These are phyloP conservation scores for Aureobasidium sp. DNA, from an alignment of 2,329 filamentous ascomycete species.

Conservation along the genomic window DNA sequence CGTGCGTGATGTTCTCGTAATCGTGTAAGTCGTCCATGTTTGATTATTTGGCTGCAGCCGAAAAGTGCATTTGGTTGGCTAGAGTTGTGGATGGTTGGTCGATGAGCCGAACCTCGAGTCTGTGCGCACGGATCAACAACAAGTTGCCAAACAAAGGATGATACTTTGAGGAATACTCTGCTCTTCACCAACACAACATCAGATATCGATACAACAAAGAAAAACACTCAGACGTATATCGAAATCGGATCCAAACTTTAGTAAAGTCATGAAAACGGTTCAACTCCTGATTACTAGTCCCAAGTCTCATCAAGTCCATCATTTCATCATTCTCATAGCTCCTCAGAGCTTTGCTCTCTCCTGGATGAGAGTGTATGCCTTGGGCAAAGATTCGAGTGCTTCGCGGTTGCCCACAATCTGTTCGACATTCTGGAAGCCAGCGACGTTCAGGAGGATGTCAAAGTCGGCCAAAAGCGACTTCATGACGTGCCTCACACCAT, in stretches of 20 bases:
- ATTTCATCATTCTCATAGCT: not conserved
- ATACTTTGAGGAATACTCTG: not conserved
- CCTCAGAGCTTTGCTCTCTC: conserved; percentile 7
- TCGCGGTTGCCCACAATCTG: conserved; percentile 34
- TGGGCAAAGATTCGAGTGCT: conserved; percentile 5
- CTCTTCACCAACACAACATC: not conserved
- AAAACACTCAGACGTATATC: not conserved
- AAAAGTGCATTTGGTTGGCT: not conserved
- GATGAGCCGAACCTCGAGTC: not conserved
- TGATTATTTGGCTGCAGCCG: not conserved
- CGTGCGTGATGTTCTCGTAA: conserved; percentile 18
- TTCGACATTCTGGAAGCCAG: conserved; percentile 44
- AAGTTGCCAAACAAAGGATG: not conserved
- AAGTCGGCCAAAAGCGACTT: conserved; percentile 53
- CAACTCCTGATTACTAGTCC: not conserved
- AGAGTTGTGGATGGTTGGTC: not conserved
- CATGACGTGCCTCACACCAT: conserved; percentile 53
- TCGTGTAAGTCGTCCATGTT: not conserved
- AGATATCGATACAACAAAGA: not conserved
- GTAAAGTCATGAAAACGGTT: not conserved
- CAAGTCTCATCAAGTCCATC: not conserved
- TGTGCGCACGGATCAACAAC: conserved; percentile 8
- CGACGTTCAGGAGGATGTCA: conserved; percentile 53
- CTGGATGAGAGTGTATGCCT: not conserved
- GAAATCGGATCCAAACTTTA: not conserved